Base-by-base conservation (phyloP, 2,329 filamentous ascomycete species). In the Thielaviopsis populi region DNA sequence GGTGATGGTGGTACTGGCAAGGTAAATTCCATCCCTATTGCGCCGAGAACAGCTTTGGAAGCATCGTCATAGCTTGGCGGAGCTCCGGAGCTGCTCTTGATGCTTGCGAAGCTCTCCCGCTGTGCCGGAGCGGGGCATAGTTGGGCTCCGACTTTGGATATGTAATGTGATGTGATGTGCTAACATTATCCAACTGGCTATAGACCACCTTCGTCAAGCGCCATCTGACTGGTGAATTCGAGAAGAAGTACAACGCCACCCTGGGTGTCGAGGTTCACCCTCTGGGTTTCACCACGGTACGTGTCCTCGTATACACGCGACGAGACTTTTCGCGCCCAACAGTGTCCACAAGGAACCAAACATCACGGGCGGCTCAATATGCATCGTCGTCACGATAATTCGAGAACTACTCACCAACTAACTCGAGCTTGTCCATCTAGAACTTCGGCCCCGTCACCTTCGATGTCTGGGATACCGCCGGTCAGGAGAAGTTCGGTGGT, bases 141-240 rank as follows among this genome's bases (percentile, higher is more conserved):
- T 33, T 43, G 48, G 48, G 48, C 24, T 37, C 19, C 17, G 10
- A n/a, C 40, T 8, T 11, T 60, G 15, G 8, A 48, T 50, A 13
- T 10, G 15, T 24, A 10, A 54, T 59, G 24, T n/a, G 13, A 59
- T 58, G 24, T 30, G 6, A 54, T 56, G 17, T 56, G 53, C 53
- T 56, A n/a, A 40, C 40, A 30, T 11, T 27, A 3, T 58, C 50
- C 37, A 30, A 37, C 37, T 64, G 42, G 62, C 24, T 59, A 37
- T 74, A 99, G 94, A 99, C 94, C 76, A 99, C 94, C 75, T 99
- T 99, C 79, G 94, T 99, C 83, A 99, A 99, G 88, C 94, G 94
- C 75, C 94, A 99, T 81, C 85, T 97, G 85, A 99, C 94, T 75
- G 94, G 94, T 77, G 94, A 99, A 78, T 99, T 99, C 76, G 94